A percentile compares a stretch with the other conserved stretches of the same genome.
Conservation (phyloP, 2,329 filamentous ascomycete species). For the Xylaria sp. region DNA sequence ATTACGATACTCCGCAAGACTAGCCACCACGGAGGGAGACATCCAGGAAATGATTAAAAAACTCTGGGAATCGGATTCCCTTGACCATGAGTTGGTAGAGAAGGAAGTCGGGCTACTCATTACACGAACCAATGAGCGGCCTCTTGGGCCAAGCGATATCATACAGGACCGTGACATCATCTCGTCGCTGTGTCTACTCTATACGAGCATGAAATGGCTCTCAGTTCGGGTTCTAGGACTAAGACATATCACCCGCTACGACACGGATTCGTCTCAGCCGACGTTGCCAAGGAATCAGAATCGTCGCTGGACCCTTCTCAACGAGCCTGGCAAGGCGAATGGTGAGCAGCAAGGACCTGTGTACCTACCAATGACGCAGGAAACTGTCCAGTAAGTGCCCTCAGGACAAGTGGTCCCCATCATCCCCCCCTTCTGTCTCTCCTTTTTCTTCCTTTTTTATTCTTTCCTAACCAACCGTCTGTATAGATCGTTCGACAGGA, state of each 20-base stretch:
- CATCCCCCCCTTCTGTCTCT: no score
- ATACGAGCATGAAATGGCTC: constrained; percentile 98
- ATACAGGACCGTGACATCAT: constrained; percentile 89
- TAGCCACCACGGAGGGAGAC: constrained; percentile 70
- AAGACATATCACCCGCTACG: constrained; percentile 77
- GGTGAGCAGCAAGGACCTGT: constrained; percentile 66
- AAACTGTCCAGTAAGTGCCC: constrained; percentile 73
- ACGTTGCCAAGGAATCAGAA: constrained; percentile 60
- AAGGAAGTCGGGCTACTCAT: constrained; percentile 64
- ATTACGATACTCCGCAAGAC: constrained; percentile 71
- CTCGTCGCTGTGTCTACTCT: constrained; percentile 80
- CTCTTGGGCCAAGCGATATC: constrained; percentile 76
- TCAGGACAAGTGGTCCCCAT: not conserved
- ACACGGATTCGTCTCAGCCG: constrained; percentile 65
- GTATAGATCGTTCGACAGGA: constrained; percentile 77
- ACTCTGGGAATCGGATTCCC: constrained; percentile 61
- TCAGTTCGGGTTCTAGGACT: constrained; percentile 80
- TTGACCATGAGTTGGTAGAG: constrained; percentile 61
- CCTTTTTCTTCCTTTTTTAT: no score
- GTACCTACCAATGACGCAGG: constrained; percentile 84
- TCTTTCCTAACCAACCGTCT: constrained; percentile 9
- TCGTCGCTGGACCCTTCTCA: constrained; percentile 82
- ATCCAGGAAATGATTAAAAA: constrained; percentile 71
- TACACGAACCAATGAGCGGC: constrained; percentile 58
- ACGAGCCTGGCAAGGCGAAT: constrained; percentile 59